Base-by-base conservation (phyloP, 2,329 filamentous ascomycete species). In the Dactylellina cionopaga region DNA sequence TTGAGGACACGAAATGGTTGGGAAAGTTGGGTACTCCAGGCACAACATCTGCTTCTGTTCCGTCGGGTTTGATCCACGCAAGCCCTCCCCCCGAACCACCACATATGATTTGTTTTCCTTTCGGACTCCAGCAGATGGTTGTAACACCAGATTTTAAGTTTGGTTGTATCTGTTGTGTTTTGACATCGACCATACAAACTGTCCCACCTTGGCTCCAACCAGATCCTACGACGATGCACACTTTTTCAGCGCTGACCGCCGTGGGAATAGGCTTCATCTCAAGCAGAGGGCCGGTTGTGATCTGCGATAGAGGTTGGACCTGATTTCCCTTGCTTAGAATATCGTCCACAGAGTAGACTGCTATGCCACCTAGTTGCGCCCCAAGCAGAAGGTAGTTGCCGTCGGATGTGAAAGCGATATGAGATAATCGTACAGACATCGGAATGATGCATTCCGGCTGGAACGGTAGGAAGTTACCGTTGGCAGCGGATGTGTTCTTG, bases 61-160 rank as follows among this genome's bases (percentile, higher is more conserved):
- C 94, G 76, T 92, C 87, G 0, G 90, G 91, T 5, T 91, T 92
- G 86, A 98, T 89, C 80, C 97, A 93, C 63, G 86, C 86, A 56
- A 90, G 88, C 10, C 88, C 89, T 66, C 95, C 95, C 80, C 97
- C 88, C 5, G 85, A 88, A 76, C 95, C 83, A 13, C 96, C 95
- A 75, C 92, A 93, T 44, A 96, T 89, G 43, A 99, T 83, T 79
- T 98, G 94, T 80, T 96, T 99, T 47, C 95, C 95, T 79, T 89
- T 92, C 72, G 88, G 90, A 80, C 95, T 99, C 95, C 96, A 99
- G 63, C 91, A 89, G 4, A 92, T 86, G 77, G 90, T 95, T 78
- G 89, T 92, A 25, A 96, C 93, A 49, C 90, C 89, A 25, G 86
- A 83, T 77, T 89, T 91, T 74, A 96, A 83, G 0, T 89, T 82